Conservation (phyloP, 148 eudicot species). For the Polygonum maritimum region DNA sequence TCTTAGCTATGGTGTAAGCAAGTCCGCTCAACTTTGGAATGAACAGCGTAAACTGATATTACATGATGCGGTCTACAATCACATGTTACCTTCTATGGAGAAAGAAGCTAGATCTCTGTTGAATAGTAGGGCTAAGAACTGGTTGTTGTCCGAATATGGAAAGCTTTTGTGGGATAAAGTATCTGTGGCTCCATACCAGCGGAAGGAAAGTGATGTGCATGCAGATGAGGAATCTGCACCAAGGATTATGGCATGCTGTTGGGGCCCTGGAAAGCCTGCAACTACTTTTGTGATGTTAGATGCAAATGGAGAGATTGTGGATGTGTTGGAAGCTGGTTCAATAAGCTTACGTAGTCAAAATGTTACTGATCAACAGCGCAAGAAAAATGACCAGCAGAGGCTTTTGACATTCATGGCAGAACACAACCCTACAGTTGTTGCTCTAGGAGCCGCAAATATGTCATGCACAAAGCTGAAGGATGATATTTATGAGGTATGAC, state of each 20-base stretch:
- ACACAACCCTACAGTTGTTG: constrained; percentile 93
- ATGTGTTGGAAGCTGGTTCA: constrained; percentile 72
- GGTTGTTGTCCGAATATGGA: constrained; percentile 81
- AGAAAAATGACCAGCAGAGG: constrained; percentile 79
- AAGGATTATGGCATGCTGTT: constrained; percentile 98
- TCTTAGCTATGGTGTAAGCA: constrained; percentile 87
- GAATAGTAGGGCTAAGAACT: constrained; percentile 68
- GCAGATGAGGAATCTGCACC: constrained; percentile 89
- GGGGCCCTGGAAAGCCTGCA: constrained; percentile 90
- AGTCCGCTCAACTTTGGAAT: constrained; percentile 92
- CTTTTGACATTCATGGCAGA: constrained; percentile 84
- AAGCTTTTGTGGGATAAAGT: constrained; percentile 69
- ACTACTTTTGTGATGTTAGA: constrained; percentile 96
- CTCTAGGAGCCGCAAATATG: constrained; percentile 80
- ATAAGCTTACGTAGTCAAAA: constrained; percentile 61
- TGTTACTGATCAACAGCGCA: constrained; percentile 75
- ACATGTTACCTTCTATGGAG: constrained; percentile 76
- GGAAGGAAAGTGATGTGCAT: constrained; percentile 53
- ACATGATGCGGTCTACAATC: constrained; percentile 57
- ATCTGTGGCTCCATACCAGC: constrained; percentile 84
- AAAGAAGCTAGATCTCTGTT: constrained; percentile 87
- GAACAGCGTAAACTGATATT: constrained; percentile 87
- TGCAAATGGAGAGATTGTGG: constrained; percentile 88
- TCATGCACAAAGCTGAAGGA: constrained; percentile 82
- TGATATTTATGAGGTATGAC: constrained; percentile 78